Conservation (phyloP, 768 basidiomycete genomes). For the Tricholoma saponaceum region DNA sequence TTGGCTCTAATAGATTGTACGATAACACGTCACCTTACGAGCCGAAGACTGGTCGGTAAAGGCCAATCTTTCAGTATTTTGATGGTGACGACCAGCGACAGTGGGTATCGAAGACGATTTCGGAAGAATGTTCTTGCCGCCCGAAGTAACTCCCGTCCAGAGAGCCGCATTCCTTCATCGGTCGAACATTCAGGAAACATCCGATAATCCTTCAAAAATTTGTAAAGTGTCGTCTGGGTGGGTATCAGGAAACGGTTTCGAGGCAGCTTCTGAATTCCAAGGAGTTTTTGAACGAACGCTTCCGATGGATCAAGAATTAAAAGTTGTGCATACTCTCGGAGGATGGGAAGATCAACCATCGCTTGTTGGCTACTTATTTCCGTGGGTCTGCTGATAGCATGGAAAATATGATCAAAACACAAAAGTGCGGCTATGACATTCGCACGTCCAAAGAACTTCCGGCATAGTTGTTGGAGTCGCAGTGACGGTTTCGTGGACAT, state of each 20-base stretch:
- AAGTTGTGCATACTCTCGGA: background rate
- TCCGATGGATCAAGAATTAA: background rate
- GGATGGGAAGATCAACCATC: background rate
- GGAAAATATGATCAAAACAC: constrained; percentile 41
- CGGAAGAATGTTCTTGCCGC: background rate
- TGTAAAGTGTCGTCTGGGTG: background rate
- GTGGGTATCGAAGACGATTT: background rate
- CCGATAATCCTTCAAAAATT: background rate
- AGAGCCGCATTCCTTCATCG: background rate
- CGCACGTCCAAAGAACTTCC: constrained; percentile 19
- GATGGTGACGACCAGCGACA: background rate
- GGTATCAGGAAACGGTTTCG: background rate
- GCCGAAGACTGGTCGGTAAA: constrained; percentile 31
- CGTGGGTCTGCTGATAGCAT: constrained; percentile 16
- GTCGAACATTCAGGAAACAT: background rate
- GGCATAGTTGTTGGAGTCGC: constrained; percentile 28
- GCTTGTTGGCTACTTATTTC: constrained; percentile 10
- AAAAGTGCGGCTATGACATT: constrained; percentile 33
- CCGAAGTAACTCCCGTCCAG: background rate
- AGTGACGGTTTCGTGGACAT: constrained; percentile 10
- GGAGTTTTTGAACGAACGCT: background rate
- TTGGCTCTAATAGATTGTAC: background rate
- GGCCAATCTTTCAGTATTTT: constrained; percentile 9
- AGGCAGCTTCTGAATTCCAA: background rate
- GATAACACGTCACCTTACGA: constrained; percentile 32